Evolutionary conservation across 2,329 filamentous ascomycete genomes (phyloP).

Genomic region (Chalaropsis thielavioides): DNA sequence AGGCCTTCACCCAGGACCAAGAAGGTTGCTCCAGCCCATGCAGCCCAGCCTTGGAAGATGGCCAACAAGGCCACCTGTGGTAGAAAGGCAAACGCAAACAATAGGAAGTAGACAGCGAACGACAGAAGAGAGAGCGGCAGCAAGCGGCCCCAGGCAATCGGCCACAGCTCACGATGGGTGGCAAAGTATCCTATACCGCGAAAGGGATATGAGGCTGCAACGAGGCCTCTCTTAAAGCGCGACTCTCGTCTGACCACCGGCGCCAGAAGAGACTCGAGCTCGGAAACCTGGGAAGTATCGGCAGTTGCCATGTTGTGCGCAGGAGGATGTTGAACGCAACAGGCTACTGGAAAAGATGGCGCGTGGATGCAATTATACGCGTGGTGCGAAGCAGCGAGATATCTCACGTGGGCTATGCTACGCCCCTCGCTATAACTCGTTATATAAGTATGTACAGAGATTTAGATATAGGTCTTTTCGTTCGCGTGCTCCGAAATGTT

Average conservation of each 20-base stretch:
- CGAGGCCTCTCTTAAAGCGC: conserved; percentile 25
- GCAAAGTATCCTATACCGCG: conserved; percentile 73
- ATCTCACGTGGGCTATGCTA: not conserved
- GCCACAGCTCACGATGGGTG: conserved; percentile 64
- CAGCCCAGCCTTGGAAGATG: conserved; percentile 73
- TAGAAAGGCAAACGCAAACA: conserved; percentile 79
- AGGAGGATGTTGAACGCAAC: not conserved
- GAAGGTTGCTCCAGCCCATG: conserved; percentile 81
- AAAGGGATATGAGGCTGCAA: conserved; percentile 41
- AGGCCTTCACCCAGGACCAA: conserved; percentile 72
- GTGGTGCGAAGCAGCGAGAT: not conserved
- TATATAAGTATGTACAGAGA: not conserved
- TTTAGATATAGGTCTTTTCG: not conserved
- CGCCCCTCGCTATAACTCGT: not conserved
- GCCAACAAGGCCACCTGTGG: conserved; percentile 81
- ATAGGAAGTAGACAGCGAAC: conserved; percentile 62
- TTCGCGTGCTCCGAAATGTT: not conserved
- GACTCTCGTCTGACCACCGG: not conserved
- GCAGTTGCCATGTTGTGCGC: not conserved
- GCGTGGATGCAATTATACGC: not conserved
- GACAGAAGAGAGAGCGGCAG: conserved; percentile 73
- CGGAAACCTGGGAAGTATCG: not conserved
- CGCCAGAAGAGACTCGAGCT: conserved; percentile 9
- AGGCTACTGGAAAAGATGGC: not conserved
- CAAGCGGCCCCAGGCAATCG: conserved; percentile 62